Percentiles rank a stretch among this genome's conserved stretches.
These are phyloP conservation scores for Amaranthus cruentus DNA, from an alignment of 148 eudicot genomes.

Conservation along the genomic window DNA sequence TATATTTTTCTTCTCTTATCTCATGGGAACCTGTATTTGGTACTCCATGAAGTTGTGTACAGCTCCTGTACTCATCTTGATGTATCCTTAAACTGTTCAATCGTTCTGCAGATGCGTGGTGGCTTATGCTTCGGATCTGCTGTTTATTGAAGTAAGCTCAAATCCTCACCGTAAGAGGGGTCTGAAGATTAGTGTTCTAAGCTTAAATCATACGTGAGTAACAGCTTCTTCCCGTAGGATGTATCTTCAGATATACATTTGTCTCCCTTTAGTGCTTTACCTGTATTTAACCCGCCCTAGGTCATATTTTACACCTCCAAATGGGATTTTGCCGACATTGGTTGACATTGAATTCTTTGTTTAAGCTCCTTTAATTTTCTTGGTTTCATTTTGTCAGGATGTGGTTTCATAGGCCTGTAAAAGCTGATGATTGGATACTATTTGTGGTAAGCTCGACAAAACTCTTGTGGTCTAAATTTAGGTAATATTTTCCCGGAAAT, in stretches of 20 bases:
- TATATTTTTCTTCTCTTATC: not conserved
- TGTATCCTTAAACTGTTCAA: not conserved
- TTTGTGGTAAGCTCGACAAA: slow-evolving; percentile 55
- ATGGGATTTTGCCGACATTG: not conserved
- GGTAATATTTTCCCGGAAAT: not conserved
- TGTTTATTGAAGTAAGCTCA: slow-evolving; percentile 66
- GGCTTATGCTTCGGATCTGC: slow-evolving; percentile 83
- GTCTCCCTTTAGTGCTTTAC: not conserved
- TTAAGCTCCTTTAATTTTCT: not conserved
- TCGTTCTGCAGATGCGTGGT: slow-evolving; percentile 71
- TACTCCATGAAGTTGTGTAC: not conserved
- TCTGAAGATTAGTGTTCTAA: slow-evolving; percentile 52
- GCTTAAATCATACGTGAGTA: slow-evolving; percentile 93
- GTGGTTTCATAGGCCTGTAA: slow-evolving; percentile 89
- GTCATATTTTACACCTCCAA: not conserved
- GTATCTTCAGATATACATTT: not conserved
- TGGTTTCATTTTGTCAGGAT: slow-evolving; percentile 51
- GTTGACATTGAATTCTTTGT: not conserved
- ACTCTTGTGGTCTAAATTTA: not conserved
- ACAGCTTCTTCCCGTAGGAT: not conserved
- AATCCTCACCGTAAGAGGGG: slow-evolving; percentile 81
- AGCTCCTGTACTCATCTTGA: not conserved
- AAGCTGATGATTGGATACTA: slow-evolving; percentile 95
- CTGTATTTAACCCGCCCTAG: not conserved
- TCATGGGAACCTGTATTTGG: not conserved